Percentiles rank a stretch among this genome's conserved stretches.
phyloP scores from a whole-genome alignment of 345 rosid species.

The Citropsis articulata region DNA sequence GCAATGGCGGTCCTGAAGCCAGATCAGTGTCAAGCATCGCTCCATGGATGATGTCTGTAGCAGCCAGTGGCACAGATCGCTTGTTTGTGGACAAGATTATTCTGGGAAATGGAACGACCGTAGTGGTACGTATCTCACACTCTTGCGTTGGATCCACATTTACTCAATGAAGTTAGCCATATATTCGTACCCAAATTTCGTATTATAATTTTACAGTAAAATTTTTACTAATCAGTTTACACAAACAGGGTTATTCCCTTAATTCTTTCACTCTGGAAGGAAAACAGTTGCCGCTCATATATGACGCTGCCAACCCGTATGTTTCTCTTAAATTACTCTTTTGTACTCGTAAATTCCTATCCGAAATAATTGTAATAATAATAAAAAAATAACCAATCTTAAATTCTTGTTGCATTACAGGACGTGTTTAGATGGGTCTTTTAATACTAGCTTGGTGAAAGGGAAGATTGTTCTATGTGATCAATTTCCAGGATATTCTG shows the following conservation, averaged over 20 bases:
- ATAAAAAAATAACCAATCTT: not conserved
- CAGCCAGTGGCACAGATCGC: slow-evolving; percentile 50
- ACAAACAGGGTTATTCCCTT: slow-evolving; percentile 36
- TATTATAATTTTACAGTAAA: not conserved
- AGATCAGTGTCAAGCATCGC: slow-evolving; percentile 1
- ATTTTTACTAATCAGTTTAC: not conserved
- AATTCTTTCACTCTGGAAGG: slow-evolving; percentile 28
- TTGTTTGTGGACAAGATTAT: slow-evolving; percentile 26
- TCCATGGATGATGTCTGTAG: slow-evolving; percentile 51
- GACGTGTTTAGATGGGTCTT: slow-evolving; percentile 20
- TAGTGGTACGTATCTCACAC: slow-evolving; percentile 30
- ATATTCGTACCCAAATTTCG: no score
- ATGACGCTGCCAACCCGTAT: slow-evolving; percentile 19
- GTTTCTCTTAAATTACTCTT: not conserved
- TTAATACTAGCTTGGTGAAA: slow-evolving; percentile 28
- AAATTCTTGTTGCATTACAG: slow-evolving; percentile 22
- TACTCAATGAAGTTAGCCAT: not conserved
- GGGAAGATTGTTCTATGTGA: slow-evolving; percentile 41
- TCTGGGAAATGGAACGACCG: slow-evolving; percentile 35
- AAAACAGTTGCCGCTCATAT: slow-evolving; percentile 27
- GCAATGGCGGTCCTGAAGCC: slow-evolving; percentile 15
- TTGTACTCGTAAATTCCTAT: not conserved
- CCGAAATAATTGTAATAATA: not conserved
- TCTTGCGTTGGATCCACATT: not conserved
- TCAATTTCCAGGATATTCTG: accelerated